phyloP scores from a whole-genome alignment of 2,329 filamentous ascomycete genomes.

The Diaporthe longicolla region DNA sequence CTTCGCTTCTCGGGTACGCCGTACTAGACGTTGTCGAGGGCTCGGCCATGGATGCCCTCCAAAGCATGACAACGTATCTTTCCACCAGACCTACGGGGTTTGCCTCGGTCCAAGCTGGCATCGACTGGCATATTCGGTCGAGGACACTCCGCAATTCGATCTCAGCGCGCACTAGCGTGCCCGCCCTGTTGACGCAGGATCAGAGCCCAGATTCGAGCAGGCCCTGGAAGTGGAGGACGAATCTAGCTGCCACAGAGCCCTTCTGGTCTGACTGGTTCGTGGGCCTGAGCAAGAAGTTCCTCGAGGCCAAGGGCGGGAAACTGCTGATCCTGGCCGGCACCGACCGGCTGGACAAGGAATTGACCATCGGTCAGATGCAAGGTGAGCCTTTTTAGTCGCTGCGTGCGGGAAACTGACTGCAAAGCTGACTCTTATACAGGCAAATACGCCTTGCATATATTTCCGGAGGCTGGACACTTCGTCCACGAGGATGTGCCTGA shows the following conservation, averaged over 20 bases:
- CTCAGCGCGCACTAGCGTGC: slow-evolving; percentile 90
- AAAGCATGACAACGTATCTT: slow-evolving; percentile 94
- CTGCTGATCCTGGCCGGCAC: slow-evolving; percentile 88
- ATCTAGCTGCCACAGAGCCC: slow-evolving; percentile 84
- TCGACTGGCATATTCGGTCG: slow-evolving; percentile 94
- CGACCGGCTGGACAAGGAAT: slow-evolving; percentile 88
- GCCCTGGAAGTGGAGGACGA: slow-evolving; percentile 87
- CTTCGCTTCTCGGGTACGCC: slow-evolving; percentile 83
- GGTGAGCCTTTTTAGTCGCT: slow-evolving; percentile 63
- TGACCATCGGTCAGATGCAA: slow-evolving; percentile 98
- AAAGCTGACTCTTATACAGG: slow-evolving; percentile 59
- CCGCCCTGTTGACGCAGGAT: slow-evolving; percentile 76
- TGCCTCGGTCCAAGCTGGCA: slow-evolving; percentile 80
- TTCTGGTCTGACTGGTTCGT: slow-evolving; percentile 97
- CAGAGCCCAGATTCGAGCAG: slow-evolving; percentile 51
- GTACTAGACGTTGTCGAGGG: slow-evolving; percentile 97
- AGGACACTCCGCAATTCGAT: slow-evolving; percentile 86
- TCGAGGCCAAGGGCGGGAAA: slow-evolving; percentile 86
- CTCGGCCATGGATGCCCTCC: slow-evolving; percentile 92
- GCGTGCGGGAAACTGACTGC: not conserved
- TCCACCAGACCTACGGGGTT: slow-evolving; percentile 85
- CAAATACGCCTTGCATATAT: slow-evolving; percentile 95
- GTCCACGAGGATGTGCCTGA: slow-evolving; percentile 95
- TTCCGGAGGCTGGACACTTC: slow-evolving; percentile 96
- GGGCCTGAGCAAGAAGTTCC: slow-evolving; percentile 89